Evolutionary conservation across 2,329 filamentous ascomycete genomes (phyloP).

Genomic region (Fusarium vanettenii): DNA sequence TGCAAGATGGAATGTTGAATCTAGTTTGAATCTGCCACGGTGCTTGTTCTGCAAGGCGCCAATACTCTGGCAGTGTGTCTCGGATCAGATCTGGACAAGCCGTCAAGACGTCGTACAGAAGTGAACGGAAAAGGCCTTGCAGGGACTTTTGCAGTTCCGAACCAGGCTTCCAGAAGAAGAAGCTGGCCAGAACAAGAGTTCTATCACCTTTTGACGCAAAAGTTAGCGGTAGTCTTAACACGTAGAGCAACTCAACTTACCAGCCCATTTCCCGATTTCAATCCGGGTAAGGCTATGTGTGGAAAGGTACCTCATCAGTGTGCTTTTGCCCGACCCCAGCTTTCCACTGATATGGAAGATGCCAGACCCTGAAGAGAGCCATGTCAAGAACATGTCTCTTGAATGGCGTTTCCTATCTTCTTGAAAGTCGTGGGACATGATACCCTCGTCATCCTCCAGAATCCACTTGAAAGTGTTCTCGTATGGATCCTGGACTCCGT

Average conservation of each 20-base stretch:
- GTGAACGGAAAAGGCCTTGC: background rate
- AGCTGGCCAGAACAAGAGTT: background rate
- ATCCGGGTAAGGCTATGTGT: background rate
- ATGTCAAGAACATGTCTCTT: background rate
- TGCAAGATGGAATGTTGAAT: background rate
- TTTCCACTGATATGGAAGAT: slow-evolving; percentile 18
- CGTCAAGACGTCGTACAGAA: background rate
- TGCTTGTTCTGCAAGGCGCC: background rate
- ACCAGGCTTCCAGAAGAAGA: slow-evolving; percentile 9
- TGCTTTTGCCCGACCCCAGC: slow-evolving; percentile 30
- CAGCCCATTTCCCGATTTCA: background rate
- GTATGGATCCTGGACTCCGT: background rate
- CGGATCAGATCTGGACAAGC: background rate
- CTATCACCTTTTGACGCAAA: background rate
- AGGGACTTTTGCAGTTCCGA: background rate
- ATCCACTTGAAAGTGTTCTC: background rate
- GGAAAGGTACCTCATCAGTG: slow-evolving; percentile 10
- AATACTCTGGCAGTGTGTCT: background rate
- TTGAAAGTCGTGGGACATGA: background rate
- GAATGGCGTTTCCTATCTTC: background rate
- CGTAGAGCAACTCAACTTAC: background rate
- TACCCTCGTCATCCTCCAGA: background rate
- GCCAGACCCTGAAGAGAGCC: background rate
- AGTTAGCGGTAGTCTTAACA: background rate
- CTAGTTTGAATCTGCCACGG: background rate